Percentiles rank a stretch among this genome's conserved stretches.
Evolutionary conservation across 2,329 filamentous ascomycete genomes (phyloP).

Genomic region (Chaetothyriales sp.): DNA sequence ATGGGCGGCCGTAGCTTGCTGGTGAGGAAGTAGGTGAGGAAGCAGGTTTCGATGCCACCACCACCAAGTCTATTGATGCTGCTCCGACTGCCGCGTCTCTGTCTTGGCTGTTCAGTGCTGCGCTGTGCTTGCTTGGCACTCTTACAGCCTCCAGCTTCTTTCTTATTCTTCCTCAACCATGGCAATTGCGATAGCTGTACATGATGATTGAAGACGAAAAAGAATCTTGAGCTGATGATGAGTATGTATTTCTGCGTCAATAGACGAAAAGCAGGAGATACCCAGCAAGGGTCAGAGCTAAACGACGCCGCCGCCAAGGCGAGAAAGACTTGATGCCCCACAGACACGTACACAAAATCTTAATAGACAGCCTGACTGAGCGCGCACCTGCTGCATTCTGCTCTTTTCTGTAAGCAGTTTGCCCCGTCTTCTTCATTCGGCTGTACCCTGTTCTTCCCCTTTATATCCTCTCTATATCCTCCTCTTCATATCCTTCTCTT

Average conservation of each 20-base stretch:
- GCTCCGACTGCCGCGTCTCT: background rate
- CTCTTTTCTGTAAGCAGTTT: too few relatives aligned
- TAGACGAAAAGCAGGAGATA: too few relatives aligned
- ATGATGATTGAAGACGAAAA: background rate
- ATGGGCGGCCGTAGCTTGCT: conserved; percentile 84
- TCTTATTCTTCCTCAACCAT: background rate
- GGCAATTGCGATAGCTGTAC: background rate
- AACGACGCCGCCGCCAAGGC: background rate
- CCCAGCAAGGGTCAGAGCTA: background rate
- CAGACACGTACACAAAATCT: background rate
- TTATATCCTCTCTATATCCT: too few relatives aligned
- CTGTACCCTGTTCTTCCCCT: too few relatives aligned
- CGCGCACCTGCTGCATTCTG: too few relatives aligned
- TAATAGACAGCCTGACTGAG: background rate
- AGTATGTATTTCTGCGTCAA: too few relatives aligned
- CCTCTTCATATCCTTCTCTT: too few relatives aligned
- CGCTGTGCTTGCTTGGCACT: background rate
- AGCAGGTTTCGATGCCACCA: conserved; percentile 6
- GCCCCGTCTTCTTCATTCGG: too few relatives aligned
- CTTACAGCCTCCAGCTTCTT: background rate
- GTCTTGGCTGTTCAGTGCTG: too few relatives aligned
- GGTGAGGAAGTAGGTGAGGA: conserved; percentile 52
- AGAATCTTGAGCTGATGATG: too few relatives aligned
- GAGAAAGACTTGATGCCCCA: background rate
- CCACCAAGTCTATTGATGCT: background rate